Conservation (phyloP, 129 eudicot species). For the Mikania micrantha region DNA sequence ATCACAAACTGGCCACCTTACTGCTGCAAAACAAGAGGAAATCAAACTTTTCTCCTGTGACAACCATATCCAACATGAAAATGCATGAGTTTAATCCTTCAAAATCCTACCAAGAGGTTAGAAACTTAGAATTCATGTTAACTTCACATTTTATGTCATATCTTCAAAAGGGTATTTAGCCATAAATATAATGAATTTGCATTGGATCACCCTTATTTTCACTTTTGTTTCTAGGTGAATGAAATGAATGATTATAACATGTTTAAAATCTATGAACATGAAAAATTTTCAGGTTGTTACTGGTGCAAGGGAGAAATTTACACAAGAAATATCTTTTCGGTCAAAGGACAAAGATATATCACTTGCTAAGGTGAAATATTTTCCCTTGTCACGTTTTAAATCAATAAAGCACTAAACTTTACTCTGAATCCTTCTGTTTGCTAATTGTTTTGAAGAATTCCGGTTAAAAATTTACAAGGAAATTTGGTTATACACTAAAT, state of each 20-base stretch:
- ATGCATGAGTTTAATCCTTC: slow-evolving; percentile 33
- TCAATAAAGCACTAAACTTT: slow-evolving; percentile 7
- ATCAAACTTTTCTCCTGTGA: slow-evolving; percentile 38
- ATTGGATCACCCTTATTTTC: background rate
- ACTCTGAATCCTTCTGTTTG: background rate
- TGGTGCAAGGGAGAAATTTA: slow-evolving; percentile 73
- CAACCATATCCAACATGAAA: slow-evolving; percentile 37
- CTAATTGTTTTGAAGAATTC: background rate
- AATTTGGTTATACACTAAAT: background rate
- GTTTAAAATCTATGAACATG: slow-evolving; percentile 10
- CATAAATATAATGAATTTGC: background rate
- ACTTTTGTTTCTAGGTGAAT: slow-evolving; percentile 6
- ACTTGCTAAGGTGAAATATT: slow-evolving; percentile 71
- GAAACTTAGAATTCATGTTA: slow-evolving; percentile 19
- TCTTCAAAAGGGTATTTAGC: background rate
- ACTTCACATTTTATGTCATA: slow-evolving; percentile 1
- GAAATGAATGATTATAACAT: background rate
- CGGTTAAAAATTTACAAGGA: background rate
- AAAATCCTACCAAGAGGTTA: slow-evolving; percentile 60
- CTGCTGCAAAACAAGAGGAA: slow-evolving; percentile 39
- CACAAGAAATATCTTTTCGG: slow-evolving; percentile 72
- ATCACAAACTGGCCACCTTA: slow-evolving; percentile 19
- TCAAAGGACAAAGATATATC: slow-evolving; percentile 85
- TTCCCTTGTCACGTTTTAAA: slow-evolving; percentile 14
- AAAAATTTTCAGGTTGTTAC: slow-evolving; percentile 46